These are phyloP conservation scores for Arabidopsis arenosa DNA, from an alignment of 345 rosid species.

Conservation along the genomic window DNA sequence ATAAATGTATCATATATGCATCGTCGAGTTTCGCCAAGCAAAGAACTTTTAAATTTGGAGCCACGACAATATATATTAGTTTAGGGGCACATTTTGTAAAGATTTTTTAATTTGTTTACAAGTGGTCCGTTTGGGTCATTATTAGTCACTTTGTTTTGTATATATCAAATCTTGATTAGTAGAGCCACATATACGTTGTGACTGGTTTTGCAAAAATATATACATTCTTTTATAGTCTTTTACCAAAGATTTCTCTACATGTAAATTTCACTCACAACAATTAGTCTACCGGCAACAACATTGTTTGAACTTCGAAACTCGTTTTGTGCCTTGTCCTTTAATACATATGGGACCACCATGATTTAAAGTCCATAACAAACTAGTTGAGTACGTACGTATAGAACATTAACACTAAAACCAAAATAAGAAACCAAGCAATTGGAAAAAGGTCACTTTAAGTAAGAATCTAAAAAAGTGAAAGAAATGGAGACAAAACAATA, in stretches of 20 bases:
- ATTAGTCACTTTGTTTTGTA: not conserved
- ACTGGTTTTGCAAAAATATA: not conserved
- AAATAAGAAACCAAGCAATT: conserved; percentile 31
- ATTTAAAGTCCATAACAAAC: conserved; percentile 16
- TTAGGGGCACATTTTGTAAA: not conserved
- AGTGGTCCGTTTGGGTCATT: conserved; percentile 3
- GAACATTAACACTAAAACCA: conserved; percentile 27
- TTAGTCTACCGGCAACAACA: not conserved
- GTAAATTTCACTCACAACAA: conserved; percentile 2
- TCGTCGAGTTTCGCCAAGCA: not conserved
- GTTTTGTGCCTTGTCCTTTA: not conserved
- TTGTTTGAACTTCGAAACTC: not conserved
- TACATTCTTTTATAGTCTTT: not conserved
- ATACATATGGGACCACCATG: conserved; percentile 9
- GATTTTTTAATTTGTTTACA: conserved; percentile 3
- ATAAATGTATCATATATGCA: not conserved
- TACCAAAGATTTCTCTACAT: not conserved
- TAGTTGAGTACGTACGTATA: conserved; percentile 11
- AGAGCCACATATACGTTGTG: not conserved
- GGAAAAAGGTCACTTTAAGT: conserved; percentile 32
- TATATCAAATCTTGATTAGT: not conserved
- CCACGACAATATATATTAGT: not conserved
- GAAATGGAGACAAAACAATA: conserved; percentile 34
- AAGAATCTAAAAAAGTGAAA: conserved; percentile 24
- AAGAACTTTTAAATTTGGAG: not conserved